These are phyloP conservation scores for Agrocybe praecox DNA, from an alignment of 768 basidiomycete genomes.

Conservation along the genomic window DNA sequence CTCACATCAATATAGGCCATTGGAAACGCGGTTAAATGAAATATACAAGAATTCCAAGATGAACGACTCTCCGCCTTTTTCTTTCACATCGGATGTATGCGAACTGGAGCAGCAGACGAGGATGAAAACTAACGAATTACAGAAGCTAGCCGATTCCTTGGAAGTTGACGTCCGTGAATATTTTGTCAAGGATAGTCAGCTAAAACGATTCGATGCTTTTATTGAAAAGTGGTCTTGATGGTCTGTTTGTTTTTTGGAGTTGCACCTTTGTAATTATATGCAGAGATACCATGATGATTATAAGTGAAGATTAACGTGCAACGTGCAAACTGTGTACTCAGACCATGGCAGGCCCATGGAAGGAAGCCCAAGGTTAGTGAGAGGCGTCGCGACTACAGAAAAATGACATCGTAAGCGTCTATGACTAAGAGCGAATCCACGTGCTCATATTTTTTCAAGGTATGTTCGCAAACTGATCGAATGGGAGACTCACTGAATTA, in stretches of 20 bases:
- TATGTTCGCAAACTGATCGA: not conserved
- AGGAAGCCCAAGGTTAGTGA: too few species aligned
- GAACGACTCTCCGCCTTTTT: slow-evolving; percentile 20
- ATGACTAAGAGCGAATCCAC: not conserved
- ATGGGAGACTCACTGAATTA: not conserved
- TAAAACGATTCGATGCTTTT: slow-evolving; percentile 14
- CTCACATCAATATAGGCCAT: slow-evolving; percentile 10
- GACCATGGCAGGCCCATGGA: too few species aligned
- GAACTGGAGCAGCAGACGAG: slow-evolving; percentile 13
- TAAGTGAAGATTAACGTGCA: too few species aligned
- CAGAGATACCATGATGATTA: too few species aligned
- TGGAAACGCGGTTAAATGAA: slow-evolving; percentile 10
- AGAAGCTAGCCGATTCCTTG: slow-evolving; percentile 13
- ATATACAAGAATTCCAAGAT: slow-evolving; percentile 20
- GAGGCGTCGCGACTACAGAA: too few species aligned
- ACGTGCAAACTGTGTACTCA: too few species aligned
- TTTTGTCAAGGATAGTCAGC: slow-evolving; percentile 10
- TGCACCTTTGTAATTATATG: too few species aligned
- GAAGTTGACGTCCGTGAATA: slow-evolving; percentile 15
- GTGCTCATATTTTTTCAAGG: not conserved
- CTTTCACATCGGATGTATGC: slow-evolving; percentile 10
- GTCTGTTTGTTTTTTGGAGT: not conserved
- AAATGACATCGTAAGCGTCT: not conserved
- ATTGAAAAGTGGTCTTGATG: slow-evolving; percentile 14
- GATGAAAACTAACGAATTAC: slow-evolving; percentile 12